A percentile compares a stretch with the other conserved stretches of the same genome.
Conservation (phyloP, 139 green algal genomes). For the Coelastrella sp. region DNA sequence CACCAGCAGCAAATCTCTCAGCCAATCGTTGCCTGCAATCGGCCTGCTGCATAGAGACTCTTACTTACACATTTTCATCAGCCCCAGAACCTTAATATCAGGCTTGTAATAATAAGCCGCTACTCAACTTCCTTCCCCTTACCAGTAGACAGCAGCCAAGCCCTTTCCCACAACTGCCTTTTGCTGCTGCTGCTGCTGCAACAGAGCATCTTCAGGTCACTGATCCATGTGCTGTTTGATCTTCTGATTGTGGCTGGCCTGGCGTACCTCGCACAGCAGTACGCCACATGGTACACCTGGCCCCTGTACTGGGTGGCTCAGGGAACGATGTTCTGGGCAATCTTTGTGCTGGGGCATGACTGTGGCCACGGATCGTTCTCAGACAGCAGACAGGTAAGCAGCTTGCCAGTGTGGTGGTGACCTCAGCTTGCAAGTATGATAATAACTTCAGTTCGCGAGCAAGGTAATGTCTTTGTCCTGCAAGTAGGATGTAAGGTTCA, state of each 20-base stretch:
- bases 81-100: too few species aligned
- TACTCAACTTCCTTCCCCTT: too few species aligned
- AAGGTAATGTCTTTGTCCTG: not conserved
- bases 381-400: conserved; percentile 28
- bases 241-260: conserved; percentile 86
- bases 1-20: too few species aligned
- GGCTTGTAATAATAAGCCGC: too few species aligned
- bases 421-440: not conserved
- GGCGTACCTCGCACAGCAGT: conserved; percentile 68
- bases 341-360: conserved; percentile 97
- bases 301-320: conserved; percentile 95
- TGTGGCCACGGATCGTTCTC: conserved; percentile 65
- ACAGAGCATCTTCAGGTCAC: conserved; percentile 16
- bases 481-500: not conserved
- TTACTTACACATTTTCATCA: too few species aligned
- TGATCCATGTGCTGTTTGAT: conserved; percentile 72
- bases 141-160: not conserved
- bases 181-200: conserved; percentile 9
- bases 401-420: not conserved
- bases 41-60: too few species aligned
- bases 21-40: too few species aligned
- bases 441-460: not conserved
- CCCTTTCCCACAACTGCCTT: not conserved
- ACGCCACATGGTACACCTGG: conserved; percentile 81
- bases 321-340: conserved; percentile 98